phyloP scores from a whole-genome alignment of 768 basidiomycete genomes.

The Leccinum subgranulosum region DNA sequence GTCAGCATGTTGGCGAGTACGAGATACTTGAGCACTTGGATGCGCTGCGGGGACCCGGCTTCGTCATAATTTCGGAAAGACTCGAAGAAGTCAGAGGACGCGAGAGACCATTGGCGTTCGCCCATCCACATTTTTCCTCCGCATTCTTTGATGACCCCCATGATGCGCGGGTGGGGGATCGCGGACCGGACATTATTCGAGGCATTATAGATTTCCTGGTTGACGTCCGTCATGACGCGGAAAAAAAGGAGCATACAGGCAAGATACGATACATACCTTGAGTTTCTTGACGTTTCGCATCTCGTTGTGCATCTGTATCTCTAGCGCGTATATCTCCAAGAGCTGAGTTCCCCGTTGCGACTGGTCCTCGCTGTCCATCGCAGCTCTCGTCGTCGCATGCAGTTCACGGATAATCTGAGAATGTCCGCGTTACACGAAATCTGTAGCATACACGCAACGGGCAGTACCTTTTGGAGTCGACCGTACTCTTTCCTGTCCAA shows the following conservation, averaged over 20 bases:
- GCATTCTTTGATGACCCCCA: slow-evolving; percentile 99
- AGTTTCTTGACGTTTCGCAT: slow-evolving; percentile 94
- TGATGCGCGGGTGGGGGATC: slow-evolving; percentile 96
- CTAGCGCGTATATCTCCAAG: slow-evolving; percentile 95
- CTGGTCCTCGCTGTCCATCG: slow-evolving; percentile 69
- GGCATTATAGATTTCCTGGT: slow-evolving; percentile 96
- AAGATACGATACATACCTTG: slow-evolving; percentile 50
- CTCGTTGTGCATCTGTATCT: slow-evolving; percentile 99
- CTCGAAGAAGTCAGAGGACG: slow-evolving; percentile 98
- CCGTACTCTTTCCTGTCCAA: slow-evolving; percentile 89
- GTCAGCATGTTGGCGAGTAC: slow-evolving; percentile 98
- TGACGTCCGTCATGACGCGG: slow-evolving; percentile 1
- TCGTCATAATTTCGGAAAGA: slow-evolving; percentile 99
- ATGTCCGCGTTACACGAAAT: neutral
- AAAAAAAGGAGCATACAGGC: neutral
- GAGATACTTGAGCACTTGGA: slow-evolving; percentile 97
- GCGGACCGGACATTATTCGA: slow-evolving; percentile 90
- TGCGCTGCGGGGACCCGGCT: slow-evolving; percentile 92
- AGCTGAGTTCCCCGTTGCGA: slow-evolving; percentile 94
- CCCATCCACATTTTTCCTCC: slow-evolving; percentile 99
- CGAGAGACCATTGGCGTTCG: slow-evolving; percentile 98
- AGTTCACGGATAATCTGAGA: slow-evolving; percentile 73
- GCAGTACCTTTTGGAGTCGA: slow-evolving; percentile 71
- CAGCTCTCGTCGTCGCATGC: slow-evolving; percentile 58
- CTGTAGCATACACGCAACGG: neutral